phyloP scores from a whole-genome alignment of 495 filamentous ascomycete species.

The Thozetella sp. region DNA sequence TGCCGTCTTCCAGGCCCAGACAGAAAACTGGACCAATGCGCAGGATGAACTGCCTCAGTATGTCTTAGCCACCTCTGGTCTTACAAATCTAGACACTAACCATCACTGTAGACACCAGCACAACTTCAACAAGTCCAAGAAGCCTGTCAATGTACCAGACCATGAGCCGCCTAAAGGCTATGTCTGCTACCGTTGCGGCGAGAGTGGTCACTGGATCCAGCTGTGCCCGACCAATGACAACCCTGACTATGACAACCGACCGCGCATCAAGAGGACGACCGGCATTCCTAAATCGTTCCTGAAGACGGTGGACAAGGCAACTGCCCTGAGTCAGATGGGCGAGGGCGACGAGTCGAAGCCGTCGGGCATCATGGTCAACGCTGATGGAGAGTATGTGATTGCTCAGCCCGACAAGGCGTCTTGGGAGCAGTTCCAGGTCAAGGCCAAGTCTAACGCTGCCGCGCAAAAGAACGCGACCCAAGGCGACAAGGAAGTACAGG shows the following conservation, averaged over 20 bases:
- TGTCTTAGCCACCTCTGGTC: conserved; percentile 35
- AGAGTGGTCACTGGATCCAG: conserved; percentile 99
- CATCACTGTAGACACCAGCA: conserved; percentile 46
- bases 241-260: conserved; percentile 88
- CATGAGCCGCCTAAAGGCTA: conserved; percentile 92
- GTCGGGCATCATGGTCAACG: conserved; percentile 91
- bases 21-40: conserved; percentile 83
- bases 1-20: conserved; percentile 83
- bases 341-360: conserved; percentile 77
- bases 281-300: conserved; percentile 93
- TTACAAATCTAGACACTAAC: conserved; percentile 34
- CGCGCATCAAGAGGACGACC: conserved; percentile 90
- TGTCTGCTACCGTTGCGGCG: conserved; percentile 94
- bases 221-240: conserved; percentile 96
- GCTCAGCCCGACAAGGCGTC: conserved; percentile 91
- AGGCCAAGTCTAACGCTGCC: conserved; percentile 79
- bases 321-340: conserved; percentile 69
- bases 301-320: conserved; percentile 90
- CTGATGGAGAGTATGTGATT: conserved; percentile 95
- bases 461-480: conserved; percentile 70
- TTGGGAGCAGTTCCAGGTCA: conserved; percentile 96
- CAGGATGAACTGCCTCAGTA: conserved; percentile 93
- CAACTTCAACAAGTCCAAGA: conserved; percentile 54
- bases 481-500: conserved; percentile 76
- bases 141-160: conserved; percentile 77